Evolutionary conservation across 2,329 filamentous ascomycete species (phyloP).

Genomic region (Phoma sp.): DNA sequence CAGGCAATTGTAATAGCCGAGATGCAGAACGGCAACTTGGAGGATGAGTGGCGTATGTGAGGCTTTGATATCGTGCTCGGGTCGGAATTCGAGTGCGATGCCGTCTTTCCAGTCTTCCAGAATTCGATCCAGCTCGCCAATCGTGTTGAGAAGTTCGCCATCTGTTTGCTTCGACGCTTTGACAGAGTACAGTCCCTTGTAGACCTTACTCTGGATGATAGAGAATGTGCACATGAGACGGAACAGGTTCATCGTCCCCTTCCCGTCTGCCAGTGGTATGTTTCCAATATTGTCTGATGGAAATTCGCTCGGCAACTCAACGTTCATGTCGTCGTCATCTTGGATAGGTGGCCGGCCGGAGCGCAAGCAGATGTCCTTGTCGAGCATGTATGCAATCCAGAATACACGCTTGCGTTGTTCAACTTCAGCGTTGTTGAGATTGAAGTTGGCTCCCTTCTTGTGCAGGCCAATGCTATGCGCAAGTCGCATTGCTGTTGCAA

Average conservation of each 20-base stretch:
- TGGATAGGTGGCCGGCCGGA: constrained; percentile 75
- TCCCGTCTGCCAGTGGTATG: constrained; percentile 86
- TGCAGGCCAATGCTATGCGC: constrained; percentile 95
- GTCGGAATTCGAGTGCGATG: constrained; percentile 95
- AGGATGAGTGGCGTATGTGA: constrained; percentile 92
- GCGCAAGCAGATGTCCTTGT: constrained; percentile 75
- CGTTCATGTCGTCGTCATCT: constrained; percentile 89
- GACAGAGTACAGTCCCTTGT: constrained; percentile 90
- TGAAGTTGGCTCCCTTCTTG: constrained; percentile 90
- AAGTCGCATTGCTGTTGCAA: constrained; percentile 87
- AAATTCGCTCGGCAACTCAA: constrained; percentile 89
- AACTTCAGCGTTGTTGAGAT: constrained; percentile 89
- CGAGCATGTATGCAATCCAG: constrained; percentile 77
- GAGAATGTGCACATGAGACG: constrained; percentile 90
- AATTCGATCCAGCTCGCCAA: constrained; percentile 83
- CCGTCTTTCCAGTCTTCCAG: constrained; percentile 96
- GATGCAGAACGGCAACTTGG: constrained; percentile 92
- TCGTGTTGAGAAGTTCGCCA: constrained; percentile 91
- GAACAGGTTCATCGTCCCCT: constrained; percentile 94
- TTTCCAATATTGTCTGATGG: constrained; percentile 93
- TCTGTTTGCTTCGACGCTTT: constrained; percentile 91
- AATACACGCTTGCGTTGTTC: constrained; percentile 85
- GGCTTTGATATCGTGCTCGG: constrained; percentile 93
- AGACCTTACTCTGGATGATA: constrained; percentile 90
- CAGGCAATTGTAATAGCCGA: constrained; percentile 96